These are phyloP conservation scores for Fusarium liriodendri DNA, from an alignment of 2,329 filamentous ascomycete species.

Conservation along the genomic window DNA sequence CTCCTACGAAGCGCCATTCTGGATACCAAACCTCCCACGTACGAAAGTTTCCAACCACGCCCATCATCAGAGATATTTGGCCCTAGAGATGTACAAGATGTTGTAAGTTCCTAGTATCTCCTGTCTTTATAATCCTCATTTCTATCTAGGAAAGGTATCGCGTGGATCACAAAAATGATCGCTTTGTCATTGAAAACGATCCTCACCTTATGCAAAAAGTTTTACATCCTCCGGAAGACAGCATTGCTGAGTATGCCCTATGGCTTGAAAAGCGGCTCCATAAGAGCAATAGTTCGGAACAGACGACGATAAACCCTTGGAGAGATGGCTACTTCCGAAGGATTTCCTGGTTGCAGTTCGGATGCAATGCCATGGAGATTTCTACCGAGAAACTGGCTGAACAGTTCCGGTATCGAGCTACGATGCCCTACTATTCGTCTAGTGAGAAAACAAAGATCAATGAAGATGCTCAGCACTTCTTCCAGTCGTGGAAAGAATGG, in stretches of 20 bases:
- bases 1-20: not conserved
- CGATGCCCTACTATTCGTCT: rapidly evolving
- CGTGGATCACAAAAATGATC: not conserved
- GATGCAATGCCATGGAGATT: not conserved
- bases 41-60: too few species aligned
- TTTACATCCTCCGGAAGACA: too few species aligned
- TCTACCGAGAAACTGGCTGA: too few species aligned
- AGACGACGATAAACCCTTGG: not conserved
- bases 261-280: not conserved
- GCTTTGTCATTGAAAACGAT: not conserved
- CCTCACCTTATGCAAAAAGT: too few species aligned
- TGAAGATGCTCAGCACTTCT: not conserved
- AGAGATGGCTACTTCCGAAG: not conserved
- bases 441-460: rapidly evolving
- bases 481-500: not conserved
- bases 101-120: not conserved
- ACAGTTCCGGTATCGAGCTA: rapidly evolving
- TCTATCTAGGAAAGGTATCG: not conserved
- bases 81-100: too few species aligned
- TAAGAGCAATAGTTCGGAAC: not conserved
- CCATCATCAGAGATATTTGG: too few species aligned
- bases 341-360: not conserved
- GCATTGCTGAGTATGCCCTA: not conserved
- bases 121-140: not conserved
- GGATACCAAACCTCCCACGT: not conserved